Evolutionary conservation across 768 basidiomycete genomes (phyloP).

Genomic region (Termitomyces sp.): DNA sequence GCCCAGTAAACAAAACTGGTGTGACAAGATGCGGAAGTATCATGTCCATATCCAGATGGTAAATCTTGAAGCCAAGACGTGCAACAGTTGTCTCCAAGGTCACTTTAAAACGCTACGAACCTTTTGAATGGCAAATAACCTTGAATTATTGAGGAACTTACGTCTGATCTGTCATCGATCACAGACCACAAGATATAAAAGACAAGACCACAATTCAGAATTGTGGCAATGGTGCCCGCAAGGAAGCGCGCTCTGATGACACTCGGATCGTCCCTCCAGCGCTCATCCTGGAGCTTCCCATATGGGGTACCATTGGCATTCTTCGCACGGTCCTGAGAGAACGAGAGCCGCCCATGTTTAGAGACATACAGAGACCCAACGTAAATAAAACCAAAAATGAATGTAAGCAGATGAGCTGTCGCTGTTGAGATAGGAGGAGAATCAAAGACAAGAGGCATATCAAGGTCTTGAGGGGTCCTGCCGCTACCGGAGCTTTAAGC

Average conservation of each 20-base stretch:
- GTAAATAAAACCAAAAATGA: constrained; percentile 62
- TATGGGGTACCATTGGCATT: constrained; percentile 26
- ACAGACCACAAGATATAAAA: constrained; percentile 36
- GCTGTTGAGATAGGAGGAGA: constrained; percentile 27
- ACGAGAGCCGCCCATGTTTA: constrained; percentile 58
- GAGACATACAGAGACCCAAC: constrained; percentile 83
- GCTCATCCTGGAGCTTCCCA: constrained; percentile 33
- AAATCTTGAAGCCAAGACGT: constrained; percentile 38
- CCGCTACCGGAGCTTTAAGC: constrained; percentile 2
- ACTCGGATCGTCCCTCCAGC: constrained; percentile 78
- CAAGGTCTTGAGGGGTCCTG: not conserved
- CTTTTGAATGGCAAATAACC: not conserved
- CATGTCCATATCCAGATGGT: constrained; percentile 13
- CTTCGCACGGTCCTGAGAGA: constrained; percentile 30
- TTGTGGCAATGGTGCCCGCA: constrained; percentile 64
- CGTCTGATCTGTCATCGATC: constrained; percentile 20
- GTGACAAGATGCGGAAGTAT: constrained; percentile 57
- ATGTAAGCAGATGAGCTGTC: constrained; percentile 52
- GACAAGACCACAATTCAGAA: constrained; percentile 52
- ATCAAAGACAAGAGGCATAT: constrained; percentile 25
- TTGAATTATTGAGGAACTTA: constrained; percentile 9
- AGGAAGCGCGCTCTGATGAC: constrained; percentile 79
- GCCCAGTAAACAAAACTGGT: constrained; percentile 75
- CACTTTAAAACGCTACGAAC: constrained; percentile 15
- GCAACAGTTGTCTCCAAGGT: constrained; percentile 29